phyloP scores from a whole-genome alignment of 2,329 filamentous ascomycete genomes.

The Nannizziopsis barbatae region DNA sequence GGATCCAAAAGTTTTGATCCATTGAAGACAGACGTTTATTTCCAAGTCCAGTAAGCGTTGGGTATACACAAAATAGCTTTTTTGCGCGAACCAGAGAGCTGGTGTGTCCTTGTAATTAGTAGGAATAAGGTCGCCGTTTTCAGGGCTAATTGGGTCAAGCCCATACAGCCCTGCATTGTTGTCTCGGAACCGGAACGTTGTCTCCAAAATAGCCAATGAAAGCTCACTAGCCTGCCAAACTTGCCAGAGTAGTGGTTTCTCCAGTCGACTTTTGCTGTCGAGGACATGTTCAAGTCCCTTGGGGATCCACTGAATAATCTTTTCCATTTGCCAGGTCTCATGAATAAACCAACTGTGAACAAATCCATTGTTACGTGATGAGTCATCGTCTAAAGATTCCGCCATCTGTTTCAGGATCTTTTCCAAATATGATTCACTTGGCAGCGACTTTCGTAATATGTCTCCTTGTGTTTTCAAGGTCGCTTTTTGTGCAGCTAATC shows the following conservation, averaged over 20 bases:
- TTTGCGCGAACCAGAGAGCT: constrained; percentile 73
- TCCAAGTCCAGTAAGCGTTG: constrained; percentile 32
- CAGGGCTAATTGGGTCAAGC: constrained; percentile 54
- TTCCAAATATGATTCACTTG: constrained; percentile 59
- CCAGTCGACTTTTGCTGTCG: constrained; percentile 47
- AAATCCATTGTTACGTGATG: constrained; percentile 54
- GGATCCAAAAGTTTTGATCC: constrained; percentile 23
- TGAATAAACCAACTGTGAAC: constrained; percentile 81
- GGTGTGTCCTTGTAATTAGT: constrained; percentile 58
- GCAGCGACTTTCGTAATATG: constrained; percentile 48
- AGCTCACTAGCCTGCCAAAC: constrained; percentile 64
- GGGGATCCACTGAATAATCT: constrained; percentile 68
- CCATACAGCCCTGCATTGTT: constrained; percentile 62
- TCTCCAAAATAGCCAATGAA: constrained; percentile 52
- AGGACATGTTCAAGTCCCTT: constrained; percentile 64
- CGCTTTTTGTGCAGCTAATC: constrained; percentile 64
- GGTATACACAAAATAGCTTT: constrained; percentile 29
- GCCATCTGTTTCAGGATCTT: constrained; percentile 67
- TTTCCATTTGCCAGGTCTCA: constrained; percentile 59
- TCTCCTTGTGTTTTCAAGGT: constrained; percentile 74
- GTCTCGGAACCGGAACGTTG: constrained; percentile 58
- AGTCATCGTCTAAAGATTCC: constrained; percentile 60
- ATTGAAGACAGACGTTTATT: constrained; percentile 32
- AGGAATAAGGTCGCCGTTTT: constrained; percentile 52
- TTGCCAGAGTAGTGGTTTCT: constrained; percentile 34